Evolutionary conservation across 352 stramenopile species (phyloP).

Genomic region (Phytophthora kernoviae): DNA sequence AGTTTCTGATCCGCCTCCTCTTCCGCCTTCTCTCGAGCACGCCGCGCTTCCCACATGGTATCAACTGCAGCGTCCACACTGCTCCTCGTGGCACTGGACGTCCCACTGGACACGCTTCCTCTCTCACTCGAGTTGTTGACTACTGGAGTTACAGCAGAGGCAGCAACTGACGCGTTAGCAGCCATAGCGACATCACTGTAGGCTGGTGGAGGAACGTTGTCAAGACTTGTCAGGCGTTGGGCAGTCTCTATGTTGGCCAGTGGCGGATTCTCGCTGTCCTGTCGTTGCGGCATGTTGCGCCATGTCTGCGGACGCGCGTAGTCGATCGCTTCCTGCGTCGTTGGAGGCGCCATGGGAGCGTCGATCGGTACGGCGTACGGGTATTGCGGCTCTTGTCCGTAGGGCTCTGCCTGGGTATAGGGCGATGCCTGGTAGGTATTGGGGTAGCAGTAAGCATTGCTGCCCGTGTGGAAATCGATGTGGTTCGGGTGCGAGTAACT

Average conservation of each 20-base stretch:
- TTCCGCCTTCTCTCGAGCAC: conserved; percentile 53
- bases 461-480: conserved; percentile 12
- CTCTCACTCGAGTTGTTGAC: conserved; percentile 6
- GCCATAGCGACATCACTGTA: conserved; percentile 23
- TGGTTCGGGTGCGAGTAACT: conserved; percentile 27
- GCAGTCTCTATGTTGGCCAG: conserved; percentile 17
- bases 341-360: conserved; percentile 9
- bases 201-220: conserved; percentile 20
- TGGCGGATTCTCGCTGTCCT: conserved; percentile 13
- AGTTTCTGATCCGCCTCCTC: conserved; percentile 72
- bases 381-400: conserved; percentile 7
- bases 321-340: conserved; percentile 24
- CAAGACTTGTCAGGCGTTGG: conserved; percentile 9
- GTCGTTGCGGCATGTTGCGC: conserved; percentile 45
- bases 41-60: conserved; percentile 70
- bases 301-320: conserved; percentile 47
- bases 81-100: conserved; percentile 25
- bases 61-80: conserved; percentile 49
- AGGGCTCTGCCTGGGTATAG: conserved; percentile 11
- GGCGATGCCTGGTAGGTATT: conserved; percentile 25
- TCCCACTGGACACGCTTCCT: conserved; percentile 19
- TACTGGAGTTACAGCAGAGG: conserved; percentile 8
- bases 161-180: conserved; percentile 26
- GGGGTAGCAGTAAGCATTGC: conserved; percentile 22
- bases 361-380: conserved; percentile 32